Percentiles rank a stretch among this genome's conserved stretches.
These are phyloP conservation scores for Epichloe baconii DNA, from an alignment of 2,329 filamentous ascomycete species.

Conservation along the genomic window DNA sequence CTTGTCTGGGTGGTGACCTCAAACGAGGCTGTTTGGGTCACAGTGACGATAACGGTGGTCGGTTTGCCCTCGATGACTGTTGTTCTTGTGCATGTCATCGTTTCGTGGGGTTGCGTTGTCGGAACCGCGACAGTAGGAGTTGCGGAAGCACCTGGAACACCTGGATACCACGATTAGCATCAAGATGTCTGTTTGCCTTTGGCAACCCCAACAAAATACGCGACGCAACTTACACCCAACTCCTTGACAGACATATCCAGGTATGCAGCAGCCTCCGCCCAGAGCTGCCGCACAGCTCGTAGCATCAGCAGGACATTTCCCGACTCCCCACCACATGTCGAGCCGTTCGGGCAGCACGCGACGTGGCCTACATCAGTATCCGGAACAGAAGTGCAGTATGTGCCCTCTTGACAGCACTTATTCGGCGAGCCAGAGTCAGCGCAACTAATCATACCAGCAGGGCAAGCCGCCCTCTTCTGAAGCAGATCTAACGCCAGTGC, in stretches of 20 bases:
- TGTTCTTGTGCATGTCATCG: constrained; percentile 27
- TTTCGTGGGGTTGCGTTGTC: constrained; percentile 12
- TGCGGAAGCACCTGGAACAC: constrained; percentile 21
- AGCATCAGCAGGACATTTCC: constrained; percentile 47
- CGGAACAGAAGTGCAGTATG: constrained; percentile 51
- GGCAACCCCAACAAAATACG: background rate
- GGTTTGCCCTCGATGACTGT: constrained; percentile 22
- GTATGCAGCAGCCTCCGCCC: constrained; percentile 65
- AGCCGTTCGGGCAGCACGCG: constrained; percentile 60
- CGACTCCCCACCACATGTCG: constrained; percentile 51
- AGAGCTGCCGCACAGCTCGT: constrained; percentile 49
- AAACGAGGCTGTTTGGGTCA: constrained; percentile 23
- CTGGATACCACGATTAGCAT: constrained; percentile 8
- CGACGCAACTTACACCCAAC: constrained; percentile 48
- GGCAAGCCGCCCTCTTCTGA: constrained; percentile 52
- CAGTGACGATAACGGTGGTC: constrained; percentile 27
- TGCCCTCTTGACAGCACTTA: constrained; percentile 57
- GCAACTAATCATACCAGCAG: constrained; percentile 52
- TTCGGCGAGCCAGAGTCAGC: constrained; percentile 49
- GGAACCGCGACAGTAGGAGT: constrained; percentile 11
- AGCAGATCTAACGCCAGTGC: constrained; percentile 34
- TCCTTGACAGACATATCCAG: constrained; percentile 55
- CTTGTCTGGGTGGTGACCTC: constrained; percentile 24
- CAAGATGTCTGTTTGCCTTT: background rate
- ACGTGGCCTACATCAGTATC: constrained; percentile 53